phyloP scores from a whole-genome alignment of 345 rosid species.

The Linum usitatissimum region DNA sequence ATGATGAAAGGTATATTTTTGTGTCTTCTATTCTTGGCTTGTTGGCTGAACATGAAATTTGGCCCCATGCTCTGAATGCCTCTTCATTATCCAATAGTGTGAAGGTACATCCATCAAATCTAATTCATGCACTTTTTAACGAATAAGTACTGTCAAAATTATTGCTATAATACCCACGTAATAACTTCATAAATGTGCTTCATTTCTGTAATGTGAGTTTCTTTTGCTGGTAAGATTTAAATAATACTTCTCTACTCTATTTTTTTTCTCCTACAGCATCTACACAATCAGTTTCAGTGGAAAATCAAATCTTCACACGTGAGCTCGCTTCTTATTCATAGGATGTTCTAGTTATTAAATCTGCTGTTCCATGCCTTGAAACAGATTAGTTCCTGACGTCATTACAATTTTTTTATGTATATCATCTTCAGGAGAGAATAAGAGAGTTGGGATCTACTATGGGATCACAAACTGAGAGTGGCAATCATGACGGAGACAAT shows the following conservation, averaged over 20 bases:
- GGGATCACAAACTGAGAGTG: slow-evolving; percentile 32
- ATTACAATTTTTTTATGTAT: neutral
- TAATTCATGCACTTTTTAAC: neutral
- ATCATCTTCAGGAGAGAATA: slow-evolving; percentile 52
- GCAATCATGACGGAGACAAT: slow-evolving; percentile 25
- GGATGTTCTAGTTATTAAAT: neutral
- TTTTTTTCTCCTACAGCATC: slow-evolving; percentile 37
- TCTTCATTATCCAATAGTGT: slow-evolving; percentile 49
- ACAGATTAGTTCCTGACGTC: neutral
- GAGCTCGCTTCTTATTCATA: slow-evolving; percentile 25
- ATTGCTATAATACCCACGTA: neutral
- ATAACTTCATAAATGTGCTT: neutral
- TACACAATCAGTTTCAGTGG: slow-evolving; percentile 79
- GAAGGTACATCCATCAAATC: slow-evolving; percentile 39
- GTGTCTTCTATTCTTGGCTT: slow-evolving; percentile 81
- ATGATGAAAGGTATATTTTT: slow-evolving; percentile 74
- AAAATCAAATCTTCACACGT: slow-evolving; percentile 73
- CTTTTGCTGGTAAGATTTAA: slow-evolving; percentile 8
- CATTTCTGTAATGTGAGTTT: neutral
- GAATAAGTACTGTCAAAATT: neutral
- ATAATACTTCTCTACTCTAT: neutral
- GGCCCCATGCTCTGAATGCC: slow-evolving; percentile 67
- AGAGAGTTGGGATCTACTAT: slow-evolving; percentile 33
- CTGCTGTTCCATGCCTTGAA: neutral
- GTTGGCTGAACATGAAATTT: slow-evolving; percentile 64